These are phyloP conservation scores for Lactarius deliciosus DNA, from an alignment of 768 basidiomycete genomes.

Conservation along the genomic window DNA sequence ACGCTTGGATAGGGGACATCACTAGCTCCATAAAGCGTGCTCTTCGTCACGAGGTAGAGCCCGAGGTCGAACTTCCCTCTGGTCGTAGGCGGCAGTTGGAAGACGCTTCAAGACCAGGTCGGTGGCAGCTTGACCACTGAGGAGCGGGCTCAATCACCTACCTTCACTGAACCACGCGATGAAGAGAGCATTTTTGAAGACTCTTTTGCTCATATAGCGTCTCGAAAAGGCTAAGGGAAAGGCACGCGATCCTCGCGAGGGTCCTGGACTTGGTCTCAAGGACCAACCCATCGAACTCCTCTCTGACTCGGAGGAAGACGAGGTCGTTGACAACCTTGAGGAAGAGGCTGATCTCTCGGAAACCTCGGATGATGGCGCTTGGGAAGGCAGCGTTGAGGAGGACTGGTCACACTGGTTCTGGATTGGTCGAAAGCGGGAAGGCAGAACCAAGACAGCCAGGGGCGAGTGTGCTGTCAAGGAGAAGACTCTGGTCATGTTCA, in stretches of 20 bases:
- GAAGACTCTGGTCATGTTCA: constrained; percentile 34
- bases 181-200: constrained; percentile 45
- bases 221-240: constrained; percentile 52
- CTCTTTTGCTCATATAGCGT: constrained; percentile 55
- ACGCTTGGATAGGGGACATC: constrained; percentile 67
- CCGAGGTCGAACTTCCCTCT: constrained; percentile 22
- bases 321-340: constrained; percentile 35
- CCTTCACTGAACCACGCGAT: constrained; percentile 33
- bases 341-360: constrained; percentile 37
- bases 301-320: constrained; percentile 39
- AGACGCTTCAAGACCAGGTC: constrained; percentile 13
- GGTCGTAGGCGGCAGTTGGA: constrained; percentile 9
- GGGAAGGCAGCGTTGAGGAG: constrained; percentile 30
- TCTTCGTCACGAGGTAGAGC: constrained; percentile 46
- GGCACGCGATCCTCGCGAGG: constrained; percentile 60
- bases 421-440: constrained; percentile 28
- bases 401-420: constrained; percentile 31
- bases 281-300: constrained; percentile 50
- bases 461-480: constrained; percentile 15
- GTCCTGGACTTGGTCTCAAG: constrained; percentile 49
- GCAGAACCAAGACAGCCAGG: constrained; percentile 29
- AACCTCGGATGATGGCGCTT: constrained; percentile 50
- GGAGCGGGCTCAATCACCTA: constrained; percentile 23
- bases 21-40: constrained; percentile 57
- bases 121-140: constrained; percentile 26